Evolutionary conservation across 257 asterid species (phyloP).

Genomic region (Phtheirospermum japonicum): DNA sequence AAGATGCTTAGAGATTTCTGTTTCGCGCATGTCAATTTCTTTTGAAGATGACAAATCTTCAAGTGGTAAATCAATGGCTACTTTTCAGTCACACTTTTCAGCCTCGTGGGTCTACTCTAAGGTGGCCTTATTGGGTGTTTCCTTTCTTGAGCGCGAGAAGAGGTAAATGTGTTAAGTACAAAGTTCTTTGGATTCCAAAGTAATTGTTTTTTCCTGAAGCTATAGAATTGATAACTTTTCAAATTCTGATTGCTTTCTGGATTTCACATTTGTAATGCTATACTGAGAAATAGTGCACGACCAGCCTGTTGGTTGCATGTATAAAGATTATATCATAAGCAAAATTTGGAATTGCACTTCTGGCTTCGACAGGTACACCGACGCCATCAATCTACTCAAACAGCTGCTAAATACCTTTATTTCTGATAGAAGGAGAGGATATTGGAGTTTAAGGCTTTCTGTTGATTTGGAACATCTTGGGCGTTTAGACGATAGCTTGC

Average conservation of each 20-base stretch:
- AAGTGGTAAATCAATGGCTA: constrained; percentile 39
- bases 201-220: neutral
- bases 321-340: no score
- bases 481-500: constrained; percentile 72
- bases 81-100: constrained; percentile 62
- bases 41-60: constrained; percentile 40
- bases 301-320: no score
- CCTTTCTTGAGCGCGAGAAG: constrained; percentile 78
- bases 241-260: neutral
- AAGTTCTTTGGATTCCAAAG: constrained; percentile 13
- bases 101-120: constrained; percentile 87
- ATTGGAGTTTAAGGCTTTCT: constrained; percentile 88
- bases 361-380: constrained; percentile 51
- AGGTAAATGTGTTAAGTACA: constrained; percentile 45
- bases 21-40: constrained; percentile 43
- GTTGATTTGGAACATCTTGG: constrained; percentile 88
- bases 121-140: constrained; percentile 82
- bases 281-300: no score
- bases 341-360: constrained; percentile 14
- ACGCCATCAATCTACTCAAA: constrained; percentile 71
- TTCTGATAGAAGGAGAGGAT: constrained; percentile 86
- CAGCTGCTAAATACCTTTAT: constrained; percentile 52
- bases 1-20: constrained; percentile 70
- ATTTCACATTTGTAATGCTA: neutral
- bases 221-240: neutral